Conservation (phyloP, 2,329 filamentous ascomycete genomes). For the Aspergillus sp. region DNA sequence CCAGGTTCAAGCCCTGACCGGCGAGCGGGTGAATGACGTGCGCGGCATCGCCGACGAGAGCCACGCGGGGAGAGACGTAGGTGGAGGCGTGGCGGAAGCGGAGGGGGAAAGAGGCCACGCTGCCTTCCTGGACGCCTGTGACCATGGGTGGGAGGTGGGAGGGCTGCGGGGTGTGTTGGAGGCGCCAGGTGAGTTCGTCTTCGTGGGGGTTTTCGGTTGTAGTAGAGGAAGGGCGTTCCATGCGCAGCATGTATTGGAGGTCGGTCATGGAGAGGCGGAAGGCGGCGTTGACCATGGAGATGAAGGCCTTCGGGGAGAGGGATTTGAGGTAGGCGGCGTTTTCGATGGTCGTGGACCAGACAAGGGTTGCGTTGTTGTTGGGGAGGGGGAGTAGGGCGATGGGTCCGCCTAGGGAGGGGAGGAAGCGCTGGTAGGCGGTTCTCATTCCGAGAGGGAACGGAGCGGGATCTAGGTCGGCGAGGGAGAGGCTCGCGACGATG, state of each 20-base stretch:
- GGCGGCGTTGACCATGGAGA: slow-evolving; percentile 87
- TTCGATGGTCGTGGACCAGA: slow-evolving; percentile 89
- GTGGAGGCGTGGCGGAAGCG: slow-evolving; percentile 91
- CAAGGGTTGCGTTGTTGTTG: slow-evolving; percentile 77
- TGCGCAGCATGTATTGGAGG: slow-evolving; percentile 76
- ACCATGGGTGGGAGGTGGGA: slow-evolving; percentile 66
- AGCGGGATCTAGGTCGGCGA: slow-evolving; percentile 53
- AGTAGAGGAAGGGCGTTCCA: slow-evolving; percentile 43
- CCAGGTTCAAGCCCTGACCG: slow-evolving; percentile 92
- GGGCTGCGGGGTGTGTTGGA: slow-evolving; percentile 65
- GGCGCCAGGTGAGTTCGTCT: slow-evolving; percentile 83
- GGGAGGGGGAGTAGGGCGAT: slow-evolving; percentile 90
- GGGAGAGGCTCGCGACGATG: slow-evolving; percentile 81
- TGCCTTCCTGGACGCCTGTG: slow-evolving; percentile 72
- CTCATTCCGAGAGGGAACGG: slow-evolving; percentile 52
- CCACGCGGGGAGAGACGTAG: slow-evolving; percentile 87
- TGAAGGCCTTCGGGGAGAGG: slow-evolving; percentile 71
- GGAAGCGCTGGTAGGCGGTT: slow-evolving; percentile 91
- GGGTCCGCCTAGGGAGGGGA: slow-evolving; percentile 76
- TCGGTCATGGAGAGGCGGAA: slow-evolving; percentile 82
- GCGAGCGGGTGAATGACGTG: slow-evolving; percentile 94
- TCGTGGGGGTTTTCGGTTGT: slow-evolving; percentile 52
- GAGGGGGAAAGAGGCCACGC: slow-evolving; percentile 85
- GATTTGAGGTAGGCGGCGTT: slow-evolving; percentile 78
- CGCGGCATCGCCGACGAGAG: slow-evolving; percentile 89